phyloP scores from a whole-genome alignment of 2,329 filamentous ascomycete species.

The Didymella sp. region DNA sequence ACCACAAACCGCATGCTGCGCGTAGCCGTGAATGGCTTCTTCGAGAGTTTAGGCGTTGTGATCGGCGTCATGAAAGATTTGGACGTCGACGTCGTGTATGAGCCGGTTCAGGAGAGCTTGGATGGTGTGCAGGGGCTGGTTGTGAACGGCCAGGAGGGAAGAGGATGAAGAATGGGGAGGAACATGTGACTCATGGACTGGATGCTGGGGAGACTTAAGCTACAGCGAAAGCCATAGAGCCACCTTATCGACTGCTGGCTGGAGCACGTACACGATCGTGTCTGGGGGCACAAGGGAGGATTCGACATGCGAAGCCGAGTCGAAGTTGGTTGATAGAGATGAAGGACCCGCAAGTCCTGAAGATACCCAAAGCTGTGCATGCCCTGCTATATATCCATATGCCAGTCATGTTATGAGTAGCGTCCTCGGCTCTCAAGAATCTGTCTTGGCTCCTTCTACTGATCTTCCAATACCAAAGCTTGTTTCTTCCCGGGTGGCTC shows the following conservation, averaged over 20 bases:
- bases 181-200: neutral
- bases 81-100: constrained; percentile 79
- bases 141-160: constrained; percentile 42
- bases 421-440: neutral
- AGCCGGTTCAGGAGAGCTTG: constrained; percentile 50
- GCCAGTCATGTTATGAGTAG: neutral
- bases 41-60: constrained; percentile 86
- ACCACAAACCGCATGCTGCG: constrained; percentile 96
- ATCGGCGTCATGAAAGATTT: constrained; percentile 89
- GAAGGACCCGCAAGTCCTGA: neutral
- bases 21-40: constrained; percentile 94
- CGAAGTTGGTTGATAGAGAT: neutral
- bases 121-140: constrained; percentile 75
- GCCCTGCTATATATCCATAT: neutral
- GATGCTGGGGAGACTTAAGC: neutral
- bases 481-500: constrained; percentile 18
- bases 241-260: neutral
- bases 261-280: neutral
- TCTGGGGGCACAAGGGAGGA: neutral
- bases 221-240: neutral
- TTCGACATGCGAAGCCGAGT: neutral
- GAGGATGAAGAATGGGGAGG: constrained; percentile 10
- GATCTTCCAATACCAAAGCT: neutral
- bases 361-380: neutral
- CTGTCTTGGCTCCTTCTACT: neutral